Conservation (phyloP, 2,329 filamentous ascomycete genomes). For the Waltergamsia citrina region DNA sequence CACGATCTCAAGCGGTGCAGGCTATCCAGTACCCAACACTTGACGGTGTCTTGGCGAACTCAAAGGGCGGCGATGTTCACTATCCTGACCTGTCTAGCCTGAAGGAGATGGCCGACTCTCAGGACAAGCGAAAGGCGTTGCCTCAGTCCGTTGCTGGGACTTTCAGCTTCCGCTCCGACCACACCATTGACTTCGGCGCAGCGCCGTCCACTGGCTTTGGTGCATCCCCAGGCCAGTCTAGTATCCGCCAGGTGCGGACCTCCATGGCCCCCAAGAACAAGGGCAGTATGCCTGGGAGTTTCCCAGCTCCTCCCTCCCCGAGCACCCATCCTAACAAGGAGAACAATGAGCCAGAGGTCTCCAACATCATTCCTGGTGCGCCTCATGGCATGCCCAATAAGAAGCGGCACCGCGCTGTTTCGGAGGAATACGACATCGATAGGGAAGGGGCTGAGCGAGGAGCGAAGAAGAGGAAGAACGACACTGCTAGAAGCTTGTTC, state of each 20-base stretch:
- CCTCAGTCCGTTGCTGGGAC: slow-evolving; percentile 40
- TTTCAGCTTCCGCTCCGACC: slow-evolving; percentile 58
- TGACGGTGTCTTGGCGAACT: slow-evolving; percentile 14
- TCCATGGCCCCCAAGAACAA: slow-evolving; percentile 29
- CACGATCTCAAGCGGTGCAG: too few species aligned
- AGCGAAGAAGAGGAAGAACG: slow-evolving; percentile 49
- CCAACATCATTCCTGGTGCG: slow-evolving; percentile 24
- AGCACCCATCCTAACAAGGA: slow-evolving; percentile 40
- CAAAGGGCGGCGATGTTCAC: slow-evolving; percentile 16
- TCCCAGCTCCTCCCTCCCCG: slow-evolving; percentile 27
- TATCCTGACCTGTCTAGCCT: slow-evolving; percentile 45
- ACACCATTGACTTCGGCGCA: slow-evolving; percentile 49
- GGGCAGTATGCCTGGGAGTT: slow-evolving; percentile 43
- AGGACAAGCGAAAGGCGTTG: slow-evolving; percentile 10
- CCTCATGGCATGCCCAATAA: slow-evolving; percentile 57
- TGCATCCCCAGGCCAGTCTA: slow-evolving; percentile 46
- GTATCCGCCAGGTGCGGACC: slow-evolving; percentile 48
- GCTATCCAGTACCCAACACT: slow-evolving; percentile 18
- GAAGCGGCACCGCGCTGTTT: slow-evolving; percentile 51
- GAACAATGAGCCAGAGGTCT: slow-evolving; percentile 33
- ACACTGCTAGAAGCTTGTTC: slow-evolving; percentile 21
- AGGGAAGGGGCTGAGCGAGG: slow-evolving; percentile 37
- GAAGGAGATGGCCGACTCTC: slow-evolving; percentile 17
- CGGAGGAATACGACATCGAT: slow-evolving; percentile 46
- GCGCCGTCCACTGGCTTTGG: slow-evolving; percentile 44